A percentile compares a stretch with the other conserved stretches of the same genome.
Conservation (phyloP, 1,284 basidiomycete species). For the Leccinum proliferum region DNA sequence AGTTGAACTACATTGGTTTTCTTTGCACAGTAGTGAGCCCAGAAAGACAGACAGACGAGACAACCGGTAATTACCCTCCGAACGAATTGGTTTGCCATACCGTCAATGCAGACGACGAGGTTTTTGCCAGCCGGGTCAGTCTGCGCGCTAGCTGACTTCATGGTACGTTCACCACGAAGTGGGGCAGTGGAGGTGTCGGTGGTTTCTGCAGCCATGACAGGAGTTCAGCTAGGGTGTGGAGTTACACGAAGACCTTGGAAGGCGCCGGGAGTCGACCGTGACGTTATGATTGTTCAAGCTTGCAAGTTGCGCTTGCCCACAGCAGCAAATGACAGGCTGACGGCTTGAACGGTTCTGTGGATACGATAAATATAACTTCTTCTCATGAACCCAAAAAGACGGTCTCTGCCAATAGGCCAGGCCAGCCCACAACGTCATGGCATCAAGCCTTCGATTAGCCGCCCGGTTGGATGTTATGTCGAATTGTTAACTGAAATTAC, state of each 20-base stretch:
- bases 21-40: conserved; percentile 3
- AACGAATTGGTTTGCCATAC: conserved; percentile 31
- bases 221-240: neutral
- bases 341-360: neutral
- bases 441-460: neutral
- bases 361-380: neutral
- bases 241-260: neutral
- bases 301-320: neutral
- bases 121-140: conserved; percentile 14
- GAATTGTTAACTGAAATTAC: neutral
- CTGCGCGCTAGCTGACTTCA: neutral
- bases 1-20: conserved; percentile 11
- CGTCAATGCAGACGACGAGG: conserved; percentile 32
- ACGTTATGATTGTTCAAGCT: neutral
- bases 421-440: neutral
- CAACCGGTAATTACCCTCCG: conserved; percentile 5
- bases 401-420: neutral
- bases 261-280: neutral
- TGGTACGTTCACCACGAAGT: neutral
- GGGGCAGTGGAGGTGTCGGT: neutral
- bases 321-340: neutral
- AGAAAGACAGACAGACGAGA: neutral
- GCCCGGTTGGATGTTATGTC: neutral
- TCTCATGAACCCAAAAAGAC: neutral
- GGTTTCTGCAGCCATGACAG: neutral